Evolutionary conservation across 1,284 basidiomycete genomes (phyloP), one percentile per base, ranked within the genome.

Genomic region (Ceratobasidium sp.): DNA sequence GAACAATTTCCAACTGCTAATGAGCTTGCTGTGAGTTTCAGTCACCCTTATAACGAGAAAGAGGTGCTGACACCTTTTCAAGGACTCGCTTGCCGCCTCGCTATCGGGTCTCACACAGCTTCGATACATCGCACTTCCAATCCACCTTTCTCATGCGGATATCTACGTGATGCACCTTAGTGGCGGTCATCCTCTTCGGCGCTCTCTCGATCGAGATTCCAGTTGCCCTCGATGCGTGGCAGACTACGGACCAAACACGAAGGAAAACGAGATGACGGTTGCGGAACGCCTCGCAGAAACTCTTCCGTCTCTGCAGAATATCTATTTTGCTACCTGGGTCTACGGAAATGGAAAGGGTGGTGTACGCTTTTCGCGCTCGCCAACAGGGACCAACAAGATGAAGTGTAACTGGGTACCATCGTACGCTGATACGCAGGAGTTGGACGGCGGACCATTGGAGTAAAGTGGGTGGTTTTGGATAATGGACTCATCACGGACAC

Each of bases 301-400:
- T 11, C 14, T 69, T 3, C 36, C 36, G 12, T 42, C 38, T 42
- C 42, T 69, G 12, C 18, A 42, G n/a, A 23, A 12, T 21, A 23
- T 69, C 40, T 21, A 54, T 28, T 69, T 69, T 58, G 64, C 53
- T 40, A 69, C 33, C 23, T 69, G 64, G 64, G 64, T 69, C 5
- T 69, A 69, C 40, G 53, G 64, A 18, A 69, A 48, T 46, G 64
- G 64, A n/a, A 58, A 48, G 42, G 51, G 53, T 21, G 64, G 51
- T 2, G 51, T 69, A 9, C 64, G 23, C 4, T 69, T 69, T 46
- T 25, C 36, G 40, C 64, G 64, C 28, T 33, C 64, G 18, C 12
- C 25, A 36, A 54, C 36, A n/a, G 63, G 63, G 7, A 5, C 12
- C 25, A 36, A n/a, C 25, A 44, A 16, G 14, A 42, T 69, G 64